Evolutionary conservation across 164 flowering plant genomes (phyloP), one percentile per base, ranked within the genome.

Genomic region (Magnolia changhungtana): DNA sequence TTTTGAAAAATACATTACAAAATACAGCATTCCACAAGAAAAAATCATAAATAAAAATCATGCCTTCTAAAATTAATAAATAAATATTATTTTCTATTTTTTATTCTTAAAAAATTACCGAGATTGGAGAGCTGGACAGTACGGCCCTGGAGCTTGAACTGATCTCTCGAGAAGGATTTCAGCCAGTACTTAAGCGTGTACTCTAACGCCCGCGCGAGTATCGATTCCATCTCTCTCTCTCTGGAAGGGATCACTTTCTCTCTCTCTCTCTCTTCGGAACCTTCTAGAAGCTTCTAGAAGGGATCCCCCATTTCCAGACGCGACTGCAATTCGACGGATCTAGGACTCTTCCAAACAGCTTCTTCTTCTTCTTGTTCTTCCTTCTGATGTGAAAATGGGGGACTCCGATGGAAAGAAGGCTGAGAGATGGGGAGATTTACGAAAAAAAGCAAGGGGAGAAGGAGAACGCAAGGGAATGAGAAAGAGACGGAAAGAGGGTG

Each of bases 161-260:
- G 99, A 71, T 96, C 99, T 80, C 99, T 89, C 37, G 92, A 79
- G 86, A 94, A 96, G 13, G 98, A 96, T 79, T 91, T 96, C 77
- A 96, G 84, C 98, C 98, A 96, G 84, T 92, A 94, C 88, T 92
- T 94, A 78, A 96, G 92, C 61, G 98, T 96, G 79, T 92, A 96
- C 88, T 96, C 98, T 84, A 96, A 78, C 27, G 99, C 99, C 69
- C 88, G 80, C 1, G 96, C 99, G 21, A 96, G 71, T 21, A 96
- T 90, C 78, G 99, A 92, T 86, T 96, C 98, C 99, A 96, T 95
- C 68, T 51, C 20, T 67, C 23, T 3, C 8, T 16, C 31, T 37
- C 45, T 37, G 45, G 45, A 4, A 37, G 45, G 45, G 45, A 37
- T 37, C 63, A 5, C n/a, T 59, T 13, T 59, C n/a, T 59, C 63